These are phyloP conservation scores for Acanthamoeba culbertsoni DNA, from an alignment of 208 protist species.

Conservation along the genomic window DNA sequence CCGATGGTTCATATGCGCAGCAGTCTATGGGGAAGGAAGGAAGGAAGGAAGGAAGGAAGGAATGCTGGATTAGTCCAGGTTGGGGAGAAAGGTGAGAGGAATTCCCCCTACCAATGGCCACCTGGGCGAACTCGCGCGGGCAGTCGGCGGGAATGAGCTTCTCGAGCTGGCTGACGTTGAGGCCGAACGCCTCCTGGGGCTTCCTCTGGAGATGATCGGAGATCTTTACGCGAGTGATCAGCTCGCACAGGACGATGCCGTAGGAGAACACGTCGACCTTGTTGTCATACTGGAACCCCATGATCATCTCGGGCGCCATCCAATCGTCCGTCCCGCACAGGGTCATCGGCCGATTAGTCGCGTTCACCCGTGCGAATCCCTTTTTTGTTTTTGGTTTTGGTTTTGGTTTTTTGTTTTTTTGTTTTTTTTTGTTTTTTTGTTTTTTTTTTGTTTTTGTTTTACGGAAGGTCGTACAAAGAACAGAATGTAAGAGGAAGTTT, in stretches of 20 bases:
- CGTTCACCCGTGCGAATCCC: conserved; percentile 14
- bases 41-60: too few species aligned
- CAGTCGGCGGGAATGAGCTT: conserved; percentile 8
- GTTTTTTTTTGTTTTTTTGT: too few species aligned
- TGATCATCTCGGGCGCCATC: conserved; percentile 60
- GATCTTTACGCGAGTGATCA: conserved; percentile 46
- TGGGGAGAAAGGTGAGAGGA: background rate
- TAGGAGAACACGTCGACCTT: conserved; percentile 58
- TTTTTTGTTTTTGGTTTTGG: too few species aligned
- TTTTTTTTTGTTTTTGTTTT: too few species aligned
- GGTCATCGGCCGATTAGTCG: conserved; percentile 35
- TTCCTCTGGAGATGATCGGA: background rate
- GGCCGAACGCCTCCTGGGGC: background rate
- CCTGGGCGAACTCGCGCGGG: conserved; percentile 1
- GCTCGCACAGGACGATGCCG: conserved; percentile 52
- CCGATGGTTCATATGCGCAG: conserved; percentile 1
- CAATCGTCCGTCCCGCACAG: conserved; percentile 62
- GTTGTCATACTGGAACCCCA: conserved; percentile 31
- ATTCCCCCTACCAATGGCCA: background rate
- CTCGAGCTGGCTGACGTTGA: conserved; percentile 20
- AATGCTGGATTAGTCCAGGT: background rate
- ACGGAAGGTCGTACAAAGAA: background rate
- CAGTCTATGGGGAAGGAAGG: too few species aligned
- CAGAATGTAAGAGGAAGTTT: background rate
- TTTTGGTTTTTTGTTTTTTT: too few species aligned